These are phyloP conservation scores for Trichomonas gallinae DNA, from an alignment of 208 protist species.

Conservation along the genomic window DNA sequence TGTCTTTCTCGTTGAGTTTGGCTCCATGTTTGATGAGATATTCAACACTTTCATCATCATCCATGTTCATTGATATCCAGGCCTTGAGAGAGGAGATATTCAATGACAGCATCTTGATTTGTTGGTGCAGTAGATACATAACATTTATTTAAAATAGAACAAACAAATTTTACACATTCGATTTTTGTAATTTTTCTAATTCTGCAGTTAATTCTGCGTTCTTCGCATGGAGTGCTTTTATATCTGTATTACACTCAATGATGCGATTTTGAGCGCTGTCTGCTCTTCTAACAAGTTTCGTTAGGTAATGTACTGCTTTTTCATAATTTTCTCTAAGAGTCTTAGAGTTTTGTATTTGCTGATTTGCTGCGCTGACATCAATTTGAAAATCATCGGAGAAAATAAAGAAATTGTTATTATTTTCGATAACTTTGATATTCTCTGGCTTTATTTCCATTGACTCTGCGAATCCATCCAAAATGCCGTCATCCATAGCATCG, in stretches of 20 bases:
- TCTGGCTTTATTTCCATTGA: not conserved
- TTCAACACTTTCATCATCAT: no score
- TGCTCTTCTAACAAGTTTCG: not conserved
- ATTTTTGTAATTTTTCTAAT: not conserved
- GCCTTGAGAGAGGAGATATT: no score
- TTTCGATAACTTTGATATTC: not conserved
- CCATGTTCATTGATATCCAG: no score
- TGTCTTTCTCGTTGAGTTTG: no score
- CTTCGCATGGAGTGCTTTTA: not conserved
- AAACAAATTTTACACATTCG: no score
- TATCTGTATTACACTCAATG: not conserved
- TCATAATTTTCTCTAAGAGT: not conserved
- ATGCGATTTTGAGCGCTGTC: not conserved
- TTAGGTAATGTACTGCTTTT: not conserved
- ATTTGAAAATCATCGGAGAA: not conserved
- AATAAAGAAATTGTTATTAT: not conserved
- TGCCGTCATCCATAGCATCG: no score
- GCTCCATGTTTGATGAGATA: no score
- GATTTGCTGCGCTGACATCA: not conserved
- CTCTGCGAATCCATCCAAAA: not conserved
- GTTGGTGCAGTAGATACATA: no score
- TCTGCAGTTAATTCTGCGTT: not conserved
- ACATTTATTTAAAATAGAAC: no score
- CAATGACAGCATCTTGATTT: no score
- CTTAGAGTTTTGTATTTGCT: not conserved